A percentile compares a stretch with the other conserved stretches of the same genome.
These are phyloP conservation scores for Cryptosporidium meleagridis DNA, from an alignment of 169 alveolate genomes.

Conservation along the genomic window DNA sequence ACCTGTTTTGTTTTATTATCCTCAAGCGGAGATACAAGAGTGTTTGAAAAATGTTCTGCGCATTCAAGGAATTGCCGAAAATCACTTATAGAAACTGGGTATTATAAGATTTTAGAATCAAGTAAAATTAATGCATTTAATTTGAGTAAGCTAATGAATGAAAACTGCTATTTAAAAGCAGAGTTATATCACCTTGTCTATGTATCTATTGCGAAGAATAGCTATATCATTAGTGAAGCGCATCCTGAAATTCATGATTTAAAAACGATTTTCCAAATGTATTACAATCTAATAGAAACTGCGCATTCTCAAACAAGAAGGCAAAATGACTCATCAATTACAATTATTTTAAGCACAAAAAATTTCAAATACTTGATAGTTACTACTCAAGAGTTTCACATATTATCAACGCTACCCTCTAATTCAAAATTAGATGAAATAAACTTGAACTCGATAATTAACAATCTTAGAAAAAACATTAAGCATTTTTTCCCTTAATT, in stretches of 20 bases:
- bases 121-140: background rate
- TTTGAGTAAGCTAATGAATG: background rate
- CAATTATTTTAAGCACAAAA: background rate
- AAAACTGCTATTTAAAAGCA: background rate
- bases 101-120: background rate
- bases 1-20: conserved; percentile 52
- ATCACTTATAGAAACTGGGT: background rate
- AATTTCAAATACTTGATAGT: background rate
- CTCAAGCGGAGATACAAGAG: conserved; percentile 14
- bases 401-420: background rate
- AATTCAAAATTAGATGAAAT: background rate
- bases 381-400: conserved; percentile 20
- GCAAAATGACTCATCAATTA: background rate
- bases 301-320: conserved; percentile 41
- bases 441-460: background rate
- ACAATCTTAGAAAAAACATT: background rate
- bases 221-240: conserved; percentile 15
- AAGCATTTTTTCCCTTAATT: background rate
- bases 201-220: conserved; percentile 7
- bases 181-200: conserved; percentile 33
- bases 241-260: conserved; percentile 29
- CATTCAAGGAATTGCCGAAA: conserved; percentile 31
- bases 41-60: conserved; percentile 31
- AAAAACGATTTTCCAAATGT: conserved; percentile 14
- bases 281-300: conserved; percentile 16